Evolutionary conservation across 345 rosid species (phyloP).

Genomic region (Laguncularia racemosa): DNA sequence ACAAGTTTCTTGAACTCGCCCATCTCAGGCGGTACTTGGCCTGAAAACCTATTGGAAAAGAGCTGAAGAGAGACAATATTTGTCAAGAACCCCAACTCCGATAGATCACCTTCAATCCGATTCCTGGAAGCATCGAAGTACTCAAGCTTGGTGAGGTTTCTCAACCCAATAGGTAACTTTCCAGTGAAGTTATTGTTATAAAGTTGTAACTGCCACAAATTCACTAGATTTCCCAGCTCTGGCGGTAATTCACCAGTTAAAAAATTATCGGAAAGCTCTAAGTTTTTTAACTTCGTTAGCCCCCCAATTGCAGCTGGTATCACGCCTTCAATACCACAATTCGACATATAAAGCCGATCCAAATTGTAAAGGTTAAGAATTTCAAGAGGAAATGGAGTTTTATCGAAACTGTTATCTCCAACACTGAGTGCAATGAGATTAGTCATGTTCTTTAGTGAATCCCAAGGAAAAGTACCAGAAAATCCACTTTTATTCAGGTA

Average conservation of each 20-base stretch:
- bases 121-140: slow-evolving; percentile 56
- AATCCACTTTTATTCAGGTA: slow-evolving; percentile 55
- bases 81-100: slow-evolving; percentile 45
- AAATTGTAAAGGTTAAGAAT: slow-evolving; percentile 41
- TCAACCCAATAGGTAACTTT: slow-evolving; percentile 53
- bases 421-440: slow-evolving; percentile 45
- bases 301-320: slow-evolving; percentile 59
- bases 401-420: slow-evolving; percentile 57
- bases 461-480: slow-evolving; percentile 69
- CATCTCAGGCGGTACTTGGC: slow-evolving; percentile 66
- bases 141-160: slow-evolving; percentile 56
- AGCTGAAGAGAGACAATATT: slow-evolving; percentile 65
- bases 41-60: slow-evolving; percentile 42
- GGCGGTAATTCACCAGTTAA: slow-evolving; percentile 54
- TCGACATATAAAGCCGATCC: slow-evolving; percentile 54
- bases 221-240: slow-evolving; percentile 46
- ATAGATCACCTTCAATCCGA: slow-evolving; percentile 45
- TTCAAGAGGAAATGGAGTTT: slow-evolving; percentile 38
- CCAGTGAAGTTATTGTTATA: slow-evolving; percentile 55
- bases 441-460: slow-evolving; percentile 42
- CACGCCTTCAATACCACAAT: slow-evolving; percentile 49
- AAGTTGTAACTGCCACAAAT: slow-evolving; percentile 67
- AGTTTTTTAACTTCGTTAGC: slow-evolving; percentile 40
- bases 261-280: slow-evolving; percentile 47
- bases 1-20: slow-evolving; percentile 57